Conservation (phyloP, 495 filamentous ascomycete species). For the Lasiosphaeriaceae sp. region DNA sequence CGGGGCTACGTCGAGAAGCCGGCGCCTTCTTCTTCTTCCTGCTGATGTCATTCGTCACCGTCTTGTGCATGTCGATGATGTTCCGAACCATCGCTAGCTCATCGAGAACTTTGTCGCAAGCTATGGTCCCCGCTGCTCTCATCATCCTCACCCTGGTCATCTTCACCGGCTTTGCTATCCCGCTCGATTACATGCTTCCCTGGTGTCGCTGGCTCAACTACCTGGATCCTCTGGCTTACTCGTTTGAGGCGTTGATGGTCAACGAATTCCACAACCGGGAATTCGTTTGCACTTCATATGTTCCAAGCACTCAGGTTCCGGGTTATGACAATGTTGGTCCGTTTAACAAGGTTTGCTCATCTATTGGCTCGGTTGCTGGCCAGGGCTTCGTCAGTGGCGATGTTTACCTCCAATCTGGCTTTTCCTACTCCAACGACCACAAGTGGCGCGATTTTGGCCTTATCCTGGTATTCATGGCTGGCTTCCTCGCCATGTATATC, state of each 20-base stretch:
- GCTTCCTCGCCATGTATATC: conserved; percentile 65
- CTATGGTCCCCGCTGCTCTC: conserved; percentile 77
- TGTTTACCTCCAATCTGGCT: conserved; percentile 59
- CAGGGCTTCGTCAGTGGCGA: conserved; percentile 55
- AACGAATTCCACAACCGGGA: conserved; percentile 75
- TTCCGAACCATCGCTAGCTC: conserved; percentile 82
- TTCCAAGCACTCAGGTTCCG: conserved; percentile 48
- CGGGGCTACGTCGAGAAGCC: conserved; percentile 71
- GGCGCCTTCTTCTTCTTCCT: conserved; percentile 80
- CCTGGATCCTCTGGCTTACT: conserved; percentile 78
- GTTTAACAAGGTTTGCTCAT: conserved; percentile 53
- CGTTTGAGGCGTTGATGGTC: conserved; percentile 84
- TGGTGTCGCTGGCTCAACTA: conserved; percentile 92
- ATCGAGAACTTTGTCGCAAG: conserved; percentile 74
- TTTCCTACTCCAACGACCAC: conserved; percentile 56
- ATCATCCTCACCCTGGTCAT: conserved; percentile 80
- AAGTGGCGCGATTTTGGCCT: conserved; percentile 84
- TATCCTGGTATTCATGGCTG: conserved; percentile 67
- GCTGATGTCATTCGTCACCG: conserved; percentile 63
- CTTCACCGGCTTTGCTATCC: conserved; percentile 89
- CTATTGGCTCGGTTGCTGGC: conserved; percentile 61
- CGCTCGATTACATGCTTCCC: conserved; percentile 66
- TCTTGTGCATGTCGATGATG: conserved; percentile 70
- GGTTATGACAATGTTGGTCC: conserved; percentile 43
- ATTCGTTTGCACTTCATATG: conserved; percentile 59